Conservation (phyloP, 1,284 basidiomycete species). For the Tilletia walkeri region DNA sequence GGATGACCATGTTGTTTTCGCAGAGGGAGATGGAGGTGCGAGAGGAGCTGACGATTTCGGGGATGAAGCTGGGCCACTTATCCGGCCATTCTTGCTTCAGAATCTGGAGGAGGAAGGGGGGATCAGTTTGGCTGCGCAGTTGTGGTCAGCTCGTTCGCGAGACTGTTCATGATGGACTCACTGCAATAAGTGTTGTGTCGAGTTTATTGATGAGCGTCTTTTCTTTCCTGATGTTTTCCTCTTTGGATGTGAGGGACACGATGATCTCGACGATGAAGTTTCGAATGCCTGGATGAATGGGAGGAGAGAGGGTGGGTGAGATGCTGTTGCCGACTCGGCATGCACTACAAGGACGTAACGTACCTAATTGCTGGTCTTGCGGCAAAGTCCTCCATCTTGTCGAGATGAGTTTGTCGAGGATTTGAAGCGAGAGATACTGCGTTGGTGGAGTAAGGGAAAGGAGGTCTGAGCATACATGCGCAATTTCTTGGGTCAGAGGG, state of each 20-base stretch:
- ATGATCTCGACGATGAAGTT: constrained; percentile 95
- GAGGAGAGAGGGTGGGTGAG: not conserved
- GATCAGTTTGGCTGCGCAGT: constrained; percentile 16
- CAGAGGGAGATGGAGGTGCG: constrained; percentile 93
- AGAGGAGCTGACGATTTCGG: constrained; percentile 94
- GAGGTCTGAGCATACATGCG: not conserved
- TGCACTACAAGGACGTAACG: not conserved
- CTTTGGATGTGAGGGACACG: constrained; percentile 85
- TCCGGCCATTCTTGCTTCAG: constrained; percentile 99
- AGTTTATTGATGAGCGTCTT: constrained; percentile 97
- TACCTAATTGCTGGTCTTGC: constrained; percentile 68
- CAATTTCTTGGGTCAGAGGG: not conserved
- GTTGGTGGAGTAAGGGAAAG: not conserved
- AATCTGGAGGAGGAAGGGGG: constrained; percentile 65
- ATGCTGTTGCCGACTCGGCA: not conserved
- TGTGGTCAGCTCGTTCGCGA: not conserved
- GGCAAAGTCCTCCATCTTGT: constrained; percentile 96
- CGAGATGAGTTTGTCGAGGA: constrained; percentile 69
- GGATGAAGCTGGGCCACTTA: constrained; percentile 97
- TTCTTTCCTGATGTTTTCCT: constrained; percentile 74
- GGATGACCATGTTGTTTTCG: constrained; percentile 99
- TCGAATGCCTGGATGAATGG: constrained; percentile 65
- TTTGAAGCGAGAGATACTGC: constrained; percentile 52
- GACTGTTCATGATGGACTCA: constrained; percentile 54
- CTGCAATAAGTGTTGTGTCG: constrained; percentile 92